A percentile compares a stretch with the other conserved stretches of the same genome.
Conservation (phyloP, 1,284 basidiomycete genomes). For the Microbotryomycetes sp. region DNA sequence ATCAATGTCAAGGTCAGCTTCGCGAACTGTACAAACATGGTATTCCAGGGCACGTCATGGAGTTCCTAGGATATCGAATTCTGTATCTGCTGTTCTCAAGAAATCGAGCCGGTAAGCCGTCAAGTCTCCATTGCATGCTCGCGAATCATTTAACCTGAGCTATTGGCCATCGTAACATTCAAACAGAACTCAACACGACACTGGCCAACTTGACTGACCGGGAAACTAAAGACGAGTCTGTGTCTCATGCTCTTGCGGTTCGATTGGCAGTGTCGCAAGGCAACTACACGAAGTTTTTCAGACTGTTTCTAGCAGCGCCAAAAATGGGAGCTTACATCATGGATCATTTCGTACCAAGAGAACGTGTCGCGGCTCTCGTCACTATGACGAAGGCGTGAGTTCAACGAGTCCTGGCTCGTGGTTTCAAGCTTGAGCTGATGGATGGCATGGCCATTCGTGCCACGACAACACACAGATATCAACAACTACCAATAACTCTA, state of each 20-base stretch:
- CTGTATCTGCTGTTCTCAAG: conserved; percentile 90
- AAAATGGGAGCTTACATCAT: conserved; percentile 99
- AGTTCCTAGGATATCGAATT: conserved; percentile 96
- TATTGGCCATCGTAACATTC: conserved; percentile 11
- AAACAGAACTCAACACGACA: conserved; percentile 81
- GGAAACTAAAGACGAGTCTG: conserved; percentile 72
- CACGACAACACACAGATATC: conserved; percentile 55
- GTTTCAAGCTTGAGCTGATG: not conserved
- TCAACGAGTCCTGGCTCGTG: not conserved
- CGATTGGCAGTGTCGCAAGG: conserved; percentile 82
- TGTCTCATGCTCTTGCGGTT: conserved; percentile 82
- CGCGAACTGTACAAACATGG: conserved; percentile 87
- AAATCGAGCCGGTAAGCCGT: conserved; percentile 75
- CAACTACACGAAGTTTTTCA: conserved; percentile 90
- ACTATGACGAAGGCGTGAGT: conserved; percentile 87
- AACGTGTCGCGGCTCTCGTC: conserved; percentile 77
- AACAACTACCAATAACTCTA: conserved; percentile 66
- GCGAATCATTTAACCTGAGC: too few species aligned
- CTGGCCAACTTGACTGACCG: conserved; percentile 89
- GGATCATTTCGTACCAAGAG: conserved; percentile 95
- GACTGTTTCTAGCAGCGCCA: conserved; percentile 73
- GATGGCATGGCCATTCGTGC: conserved; percentile 4
- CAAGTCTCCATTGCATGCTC: not conserved
- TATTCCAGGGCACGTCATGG: conserved; percentile 80
- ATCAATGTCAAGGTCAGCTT: conserved; percentile 90